phyloP scores from a whole-genome alignment of 1,139 yeast species.

The Blastobotrys aristatus region DNA sequence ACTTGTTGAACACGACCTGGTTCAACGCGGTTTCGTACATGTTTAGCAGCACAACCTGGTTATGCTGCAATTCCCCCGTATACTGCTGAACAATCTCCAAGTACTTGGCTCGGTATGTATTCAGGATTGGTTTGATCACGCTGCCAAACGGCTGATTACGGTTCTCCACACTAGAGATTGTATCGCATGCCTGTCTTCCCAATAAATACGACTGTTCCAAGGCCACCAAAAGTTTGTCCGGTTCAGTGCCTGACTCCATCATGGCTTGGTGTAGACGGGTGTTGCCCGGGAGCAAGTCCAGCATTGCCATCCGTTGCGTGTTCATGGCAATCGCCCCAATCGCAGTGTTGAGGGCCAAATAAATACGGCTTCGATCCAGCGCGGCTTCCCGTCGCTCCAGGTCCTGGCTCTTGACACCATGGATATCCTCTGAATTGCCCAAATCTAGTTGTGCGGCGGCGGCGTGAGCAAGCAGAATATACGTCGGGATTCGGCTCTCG shows the following conservation, averaged over 20 bases:
- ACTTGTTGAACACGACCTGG: constrained; percentile 3
- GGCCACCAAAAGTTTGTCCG: constrained; percentile 5
- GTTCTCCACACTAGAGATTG: not conserved
- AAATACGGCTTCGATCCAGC: constrained; percentile 9
- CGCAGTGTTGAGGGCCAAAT: constrained; percentile 2
- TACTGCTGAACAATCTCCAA: not conserved
- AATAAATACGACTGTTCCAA: not conserved
- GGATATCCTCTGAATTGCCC: constrained; percentile 10
- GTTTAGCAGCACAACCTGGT: constrained; percentile 3
- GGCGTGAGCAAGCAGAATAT: constrained; percentile 23
- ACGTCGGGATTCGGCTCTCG: constrained; percentile 7
- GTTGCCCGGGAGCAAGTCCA: constrained; percentile 4
- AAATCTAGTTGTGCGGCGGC: constrained; percentile 37
- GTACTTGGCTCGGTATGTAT: not conserved
- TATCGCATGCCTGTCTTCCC: constrained; percentile 1
- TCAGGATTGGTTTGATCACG: not conserved
- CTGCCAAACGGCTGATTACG: constrained; percentile 5
- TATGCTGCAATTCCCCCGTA: not conserved
- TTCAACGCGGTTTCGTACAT: constrained; percentile 8
- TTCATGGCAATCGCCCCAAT: constrained; percentile 9
- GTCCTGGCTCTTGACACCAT: not conserved
- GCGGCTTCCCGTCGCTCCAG: not conserved
- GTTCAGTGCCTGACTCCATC: not conserved
- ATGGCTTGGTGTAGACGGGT: constrained; percentile 1
- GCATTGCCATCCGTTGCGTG: constrained; percentile 6